A percentile compares a stretch with the other conserved stretches of the same genome.
Evolutionary conservation across 1,284 basidiomycete species (phyloP).

Genomic region (Erythrobasidium hasegawianum): DNA sequence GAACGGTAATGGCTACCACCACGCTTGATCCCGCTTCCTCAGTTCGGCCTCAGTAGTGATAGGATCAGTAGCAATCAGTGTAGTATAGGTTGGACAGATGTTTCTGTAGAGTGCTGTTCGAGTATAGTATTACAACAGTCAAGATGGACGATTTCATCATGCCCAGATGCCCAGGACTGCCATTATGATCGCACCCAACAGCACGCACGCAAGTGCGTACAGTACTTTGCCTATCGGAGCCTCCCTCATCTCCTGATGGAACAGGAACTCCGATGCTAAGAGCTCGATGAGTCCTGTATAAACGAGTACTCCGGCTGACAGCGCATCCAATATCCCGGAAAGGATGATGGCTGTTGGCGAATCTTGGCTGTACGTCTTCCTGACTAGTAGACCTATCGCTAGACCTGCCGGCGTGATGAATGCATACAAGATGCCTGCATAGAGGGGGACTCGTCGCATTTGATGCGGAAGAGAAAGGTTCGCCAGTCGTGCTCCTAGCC

Average conservation of each 20-base stretch:
- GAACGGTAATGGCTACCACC: neutral
- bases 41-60: too few relatives aligned
- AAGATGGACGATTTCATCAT: neutral
- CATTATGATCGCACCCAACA: slow-evolving; percentile 52
- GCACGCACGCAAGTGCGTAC: slow-evolving; percentile 47
- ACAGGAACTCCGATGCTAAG: slow-evolving; percentile 83
- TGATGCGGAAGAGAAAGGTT: slow-evolving; percentile 61
- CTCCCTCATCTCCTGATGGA: slow-evolving; percentile 48
- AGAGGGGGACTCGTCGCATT: slow-evolving; percentile 62
- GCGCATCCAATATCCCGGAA: slow-evolving; percentile 75
- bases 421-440: slow-evolving; percentile 67
- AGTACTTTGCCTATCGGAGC: slow-evolving; percentile 44
- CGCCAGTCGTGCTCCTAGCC: slow-evolving; percentile 72
- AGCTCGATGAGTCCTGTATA: slow-evolving; percentile 82
- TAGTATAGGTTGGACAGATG: too few relatives aligned
- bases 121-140: neutral
- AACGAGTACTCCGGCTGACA: slow-evolving; percentile 81
- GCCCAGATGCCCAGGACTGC: slow-evolving; percentile 47
- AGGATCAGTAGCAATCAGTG: too few relatives aligned
- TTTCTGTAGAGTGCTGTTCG: neutral
- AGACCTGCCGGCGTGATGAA: slow-evolving; percentile 81
- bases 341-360: slow-evolving; percentile 70
- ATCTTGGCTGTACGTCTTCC: slow-evolving; percentile 73
- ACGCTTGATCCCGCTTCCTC: neutral
- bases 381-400: slow-evolving; percentile 76